A percentile compares a stretch with the other conserved stretches of the same genome.
Evolutionary conservation across 2,329 filamentous ascomycete species (phyloP).

Genomic region (Xylariaceae sp.): DNA sequence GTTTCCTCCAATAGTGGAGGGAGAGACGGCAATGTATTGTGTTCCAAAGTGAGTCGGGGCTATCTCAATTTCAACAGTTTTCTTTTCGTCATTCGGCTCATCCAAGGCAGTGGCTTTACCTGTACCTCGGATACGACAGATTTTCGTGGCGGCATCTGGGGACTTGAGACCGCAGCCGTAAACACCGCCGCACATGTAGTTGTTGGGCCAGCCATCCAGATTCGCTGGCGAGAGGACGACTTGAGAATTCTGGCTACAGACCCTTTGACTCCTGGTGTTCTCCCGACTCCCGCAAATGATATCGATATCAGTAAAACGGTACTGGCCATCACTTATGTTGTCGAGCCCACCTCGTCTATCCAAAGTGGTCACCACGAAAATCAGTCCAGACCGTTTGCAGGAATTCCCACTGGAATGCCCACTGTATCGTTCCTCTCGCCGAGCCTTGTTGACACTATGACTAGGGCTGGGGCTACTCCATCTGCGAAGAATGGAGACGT

Average conservation of each 20-base stretch:
- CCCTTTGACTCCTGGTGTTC: constrained; percentile 36
- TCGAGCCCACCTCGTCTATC: too few relatives aligned
- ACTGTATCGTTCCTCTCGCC: too few relatives aligned
- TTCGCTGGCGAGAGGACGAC: constrained; percentile 42
- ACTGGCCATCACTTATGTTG: too few relatives aligned
- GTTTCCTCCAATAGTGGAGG: constrained; percentile 34
- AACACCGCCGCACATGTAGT: constrained; percentile 18
- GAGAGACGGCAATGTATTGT: constrained; percentile 39
- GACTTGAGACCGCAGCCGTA: constrained; percentile 24
- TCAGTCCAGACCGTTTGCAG: too few relatives aligned
- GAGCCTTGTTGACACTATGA: neutral
- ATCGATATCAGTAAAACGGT: too few relatives aligned
- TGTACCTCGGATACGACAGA: constrained; percentile 47
- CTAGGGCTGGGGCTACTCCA: neutral
- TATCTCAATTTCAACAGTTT: neutral
- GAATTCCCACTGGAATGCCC: too few relatives aligned
- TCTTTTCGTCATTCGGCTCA: constrained; percentile 1
- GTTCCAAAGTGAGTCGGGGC: constrained; percentile 33
- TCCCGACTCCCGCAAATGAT: neutral
- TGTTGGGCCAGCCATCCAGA: constrained; percentile 44
- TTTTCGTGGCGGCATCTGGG: constrained; percentile 45
- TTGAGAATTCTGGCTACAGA: constrained; percentile 41
- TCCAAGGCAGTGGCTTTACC: constrained; percentile 36
- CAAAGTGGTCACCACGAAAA: too few relatives aligned
- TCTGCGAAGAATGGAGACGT: neutral